Evolutionary conservation across 1,139 yeast genomes (phyloP), one percentile per base, ranked within the genome.

Genomic region (Debaryomyces subglobosus): DNA sequence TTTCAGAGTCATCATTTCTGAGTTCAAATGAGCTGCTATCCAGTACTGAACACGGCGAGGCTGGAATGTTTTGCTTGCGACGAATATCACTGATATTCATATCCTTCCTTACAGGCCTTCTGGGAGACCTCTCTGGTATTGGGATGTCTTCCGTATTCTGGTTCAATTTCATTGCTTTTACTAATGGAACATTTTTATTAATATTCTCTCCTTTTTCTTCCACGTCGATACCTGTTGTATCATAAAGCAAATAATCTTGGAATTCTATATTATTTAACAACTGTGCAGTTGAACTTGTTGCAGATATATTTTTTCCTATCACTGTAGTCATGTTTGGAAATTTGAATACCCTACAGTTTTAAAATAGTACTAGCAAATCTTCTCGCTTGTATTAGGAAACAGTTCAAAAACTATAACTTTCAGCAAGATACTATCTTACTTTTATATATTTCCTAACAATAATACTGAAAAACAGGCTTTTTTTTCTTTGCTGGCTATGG

Each of bases 21-120:
- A 20, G 24, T 24, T 45, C 45, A 34, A 33, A 39, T 15, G 48
- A 46, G 21, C 49, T 43, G 25, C 23, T 34, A 13, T 42, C 45
- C 45, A 42, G 45, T 24, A 42, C 30, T 12, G 43, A 40, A 20
- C 18, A 40, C 9, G 43, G 43, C 3, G 43, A 40, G 5, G 15
- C 25, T 10, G 30, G 32, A 20, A 40, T 24, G 21, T 40, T 40
- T 13, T 27, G 36, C 18, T 40, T 40, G 5, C 12, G 27, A 12
- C 10, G 4, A 8, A 16, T 2, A 16, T 15, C 16, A 20, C 3
- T 8, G 4, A 20, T 5, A n/a, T 40, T 13, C n/a, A 7, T 21
- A 10, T 24, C 20, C 25, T 12, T n/a, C 20, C 29, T 27, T 7
- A 29, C 20, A 5, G 40, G 45, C 8, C 45, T 43, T 37, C 45